Base-by-base conservation (phyloP, 1,139 yeast genomes). In the Pichia terricola region DNA sequence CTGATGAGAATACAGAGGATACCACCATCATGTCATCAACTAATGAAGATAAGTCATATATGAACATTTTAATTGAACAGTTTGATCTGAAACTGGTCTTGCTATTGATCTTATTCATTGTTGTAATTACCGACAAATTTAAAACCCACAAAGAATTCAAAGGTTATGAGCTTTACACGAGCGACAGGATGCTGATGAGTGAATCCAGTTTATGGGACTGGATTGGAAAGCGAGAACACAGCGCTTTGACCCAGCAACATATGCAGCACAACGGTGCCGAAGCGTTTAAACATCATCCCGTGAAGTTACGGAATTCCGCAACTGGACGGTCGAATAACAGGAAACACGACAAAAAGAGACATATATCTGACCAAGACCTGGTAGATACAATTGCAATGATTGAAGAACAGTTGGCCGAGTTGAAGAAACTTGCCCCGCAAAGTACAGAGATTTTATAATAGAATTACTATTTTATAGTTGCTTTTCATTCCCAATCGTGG, bases 161-260 rank as follows among this genome's bases (percentile, higher is more conserved):
- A 53, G 48, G 50, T 26, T 47, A 50, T 27, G 50, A 62, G 3
- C 52, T 60, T 28, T 60, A 59, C 28, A 36, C 35, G n/a, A 39
- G 37, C 27, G 63, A 72, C 53, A 60, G 61, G 42, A 56, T 63
- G 42, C 54, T 69, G 50, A 68, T 72, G 45, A 75, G 79, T 47
- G 94, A 87, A 61, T 71, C 73, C 35, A 73, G 74, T 37, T 62
- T 88, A 45, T 88, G 96, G 95, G 72, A 77, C 42, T 88, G 96
- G 96, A 72, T 87, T 38, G 76, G 78, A 45, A 39, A 70, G 84
- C 42, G 71, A 71, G 41, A 63, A 58, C 5, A 55, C 11, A 32
- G 10, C 32, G 22, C 22, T 16, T 16, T 16, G 22, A 16, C 22
- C 22, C 11, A 31, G 34, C 25, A 28, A 42, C 26, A 28, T 16